Conservation (phyloP, 2,329 filamentous ascomycete genomes). For the Pestalotiopsis fici region DNA sequence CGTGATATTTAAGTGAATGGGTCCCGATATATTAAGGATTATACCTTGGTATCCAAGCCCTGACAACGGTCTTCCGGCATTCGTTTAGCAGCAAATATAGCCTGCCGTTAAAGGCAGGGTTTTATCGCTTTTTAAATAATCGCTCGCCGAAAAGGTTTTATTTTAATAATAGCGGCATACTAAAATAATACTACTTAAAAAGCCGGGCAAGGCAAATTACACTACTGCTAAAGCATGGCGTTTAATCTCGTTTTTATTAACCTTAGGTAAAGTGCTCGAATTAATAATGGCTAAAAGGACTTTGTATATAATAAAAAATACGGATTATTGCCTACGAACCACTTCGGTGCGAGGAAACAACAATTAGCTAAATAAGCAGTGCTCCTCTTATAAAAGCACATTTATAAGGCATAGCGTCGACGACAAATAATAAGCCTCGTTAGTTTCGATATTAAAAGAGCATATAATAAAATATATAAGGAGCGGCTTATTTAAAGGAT, state of each 20-base stretch:
- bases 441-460: slow-evolving; percentile 40
- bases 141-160: slow-evolving; percentile 16
- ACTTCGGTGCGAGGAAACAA: slow-evolving; percentile 37
- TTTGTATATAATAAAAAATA: slow-evolving; percentile 27
- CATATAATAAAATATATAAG: slow-evolving; percentile 39
- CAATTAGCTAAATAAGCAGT: slow-evolving; percentile 34
- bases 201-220: slow-evolving; percentile 26
- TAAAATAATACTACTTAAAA: slow-evolving; percentile 30
- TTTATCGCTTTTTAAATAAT: slow-evolving; percentile 17
- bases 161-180: slow-evolving; percentile 22
- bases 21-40: too few relatives aligned
- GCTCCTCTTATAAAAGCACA: slow-evolving; percentile 26
- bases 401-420: slow-evolving; percentile 21
- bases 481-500: slow-evolving; percentile 24
- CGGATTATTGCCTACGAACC: slow-evolving; percentile 32
- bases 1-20: too few relatives aligned
- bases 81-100: slow-evolving; percentile 11
- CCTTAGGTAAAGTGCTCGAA: slow-evolving; percentile 22
- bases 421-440: slow-evolving; percentile 32
- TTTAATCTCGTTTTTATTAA: slow-evolving; percentile 26
- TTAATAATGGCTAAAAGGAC: slow-evolving; percentile 27
- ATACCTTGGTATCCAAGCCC: too few relatives aligned
- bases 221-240: slow-evolving; percentile 23
- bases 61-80: slow-evolving; percentile 16
- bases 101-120: slow-evolving; percentile 7